phyloP scores from a whole-genome alignment of 83 land plant species.

The Picea abies region DNA sequence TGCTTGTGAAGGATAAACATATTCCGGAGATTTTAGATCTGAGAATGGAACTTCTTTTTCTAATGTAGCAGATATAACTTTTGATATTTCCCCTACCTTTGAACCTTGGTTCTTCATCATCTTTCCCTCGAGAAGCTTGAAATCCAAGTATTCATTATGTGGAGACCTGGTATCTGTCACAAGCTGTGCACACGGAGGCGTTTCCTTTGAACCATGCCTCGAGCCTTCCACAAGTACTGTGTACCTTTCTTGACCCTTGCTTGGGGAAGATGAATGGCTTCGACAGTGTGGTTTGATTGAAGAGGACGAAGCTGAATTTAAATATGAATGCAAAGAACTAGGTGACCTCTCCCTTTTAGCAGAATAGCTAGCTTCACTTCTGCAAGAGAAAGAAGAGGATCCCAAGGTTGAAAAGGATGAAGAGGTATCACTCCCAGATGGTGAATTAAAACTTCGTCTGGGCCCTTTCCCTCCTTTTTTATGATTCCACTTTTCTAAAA shows the following conservation, averaged over 20 bases:
- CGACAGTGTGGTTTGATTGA: not conserved
- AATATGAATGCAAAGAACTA: constrained; percentile 3
- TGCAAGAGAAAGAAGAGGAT: constrained; percentile 22
- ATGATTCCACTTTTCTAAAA: constrained; percentile 31
- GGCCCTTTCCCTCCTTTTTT: constrained; percentile 5
- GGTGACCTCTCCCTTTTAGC: constrained; percentile 15
- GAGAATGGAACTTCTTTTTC: not conserved
- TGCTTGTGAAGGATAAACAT: not conserved
- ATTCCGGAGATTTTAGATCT: not conserved
- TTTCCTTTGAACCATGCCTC: not conserved
- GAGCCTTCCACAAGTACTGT: not conserved
- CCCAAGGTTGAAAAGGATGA: constrained; percentile 21
- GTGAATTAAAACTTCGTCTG: constrained; percentile 11
- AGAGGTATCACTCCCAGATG: constrained; percentile 17
- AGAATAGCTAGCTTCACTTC: constrained; percentile 7
- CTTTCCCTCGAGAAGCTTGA: constrained; percentile 12
- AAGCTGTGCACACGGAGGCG: not conserved
- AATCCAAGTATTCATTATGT: constrained; percentile 10
- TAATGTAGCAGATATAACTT: not conserved
- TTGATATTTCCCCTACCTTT: not conserved
- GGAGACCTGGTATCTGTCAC: not conserved
- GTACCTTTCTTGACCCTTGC: constrained; percentile 1
- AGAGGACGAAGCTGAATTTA: not conserved
- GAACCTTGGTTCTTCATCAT: constrained; percentile 2
- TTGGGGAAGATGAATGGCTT: constrained; percentile 16